phyloP scores from a whole-genome alignment of 331 rosid species.

The Arachis monticola region DNA sequence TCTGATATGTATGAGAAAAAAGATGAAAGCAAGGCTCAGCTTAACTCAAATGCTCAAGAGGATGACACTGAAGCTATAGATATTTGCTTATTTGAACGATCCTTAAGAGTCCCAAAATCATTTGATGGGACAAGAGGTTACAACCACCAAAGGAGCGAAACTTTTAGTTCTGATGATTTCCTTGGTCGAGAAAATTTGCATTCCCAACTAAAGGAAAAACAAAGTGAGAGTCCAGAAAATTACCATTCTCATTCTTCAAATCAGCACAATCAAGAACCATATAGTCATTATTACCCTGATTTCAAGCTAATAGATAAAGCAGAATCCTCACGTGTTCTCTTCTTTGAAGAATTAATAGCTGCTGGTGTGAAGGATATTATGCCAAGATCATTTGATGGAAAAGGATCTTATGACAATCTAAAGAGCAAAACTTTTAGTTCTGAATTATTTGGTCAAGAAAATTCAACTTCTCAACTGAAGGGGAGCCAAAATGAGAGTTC shows the following conservation, averaged over 20 bases:
- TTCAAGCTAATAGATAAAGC: slow-evolving; percentile 34
- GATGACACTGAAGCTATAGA: slow-evolving; percentile 42
- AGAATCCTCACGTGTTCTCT: no score
- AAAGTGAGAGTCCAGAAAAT: slow-evolving; percentile 47
- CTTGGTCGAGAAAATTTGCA: slow-evolving; percentile 56
- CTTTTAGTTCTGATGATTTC: slow-evolving; percentile 44
- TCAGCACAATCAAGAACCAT: slow-evolving; percentile 40
- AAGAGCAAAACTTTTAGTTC: no score
- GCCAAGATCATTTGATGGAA: no score
- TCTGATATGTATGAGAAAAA: slow-evolving; percentile 84
- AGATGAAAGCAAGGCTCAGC: slow-evolving; percentile 69
- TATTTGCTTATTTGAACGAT: slow-evolving; percentile 30
- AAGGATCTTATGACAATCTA: no score
- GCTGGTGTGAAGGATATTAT: no score
- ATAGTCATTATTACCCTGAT: slow-evolving; percentile 35
- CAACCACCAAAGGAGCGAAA: slow-evolving; percentile 39
- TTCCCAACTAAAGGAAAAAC: slow-evolving; percentile 49
- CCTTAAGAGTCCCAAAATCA: slow-evolving; percentile 28
- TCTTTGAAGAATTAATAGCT: no score
- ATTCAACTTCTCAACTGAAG: no score
- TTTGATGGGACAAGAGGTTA: slow-evolving; percentile 38
- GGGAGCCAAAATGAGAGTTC: no score
- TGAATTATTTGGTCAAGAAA: no score
- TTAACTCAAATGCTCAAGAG: slow-evolving; percentile 46
- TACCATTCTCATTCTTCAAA: slow-evolving; percentile 44